Conservation (phyloP, 768 basidiomycete genomes). For the Mycena amicta region DNA sequence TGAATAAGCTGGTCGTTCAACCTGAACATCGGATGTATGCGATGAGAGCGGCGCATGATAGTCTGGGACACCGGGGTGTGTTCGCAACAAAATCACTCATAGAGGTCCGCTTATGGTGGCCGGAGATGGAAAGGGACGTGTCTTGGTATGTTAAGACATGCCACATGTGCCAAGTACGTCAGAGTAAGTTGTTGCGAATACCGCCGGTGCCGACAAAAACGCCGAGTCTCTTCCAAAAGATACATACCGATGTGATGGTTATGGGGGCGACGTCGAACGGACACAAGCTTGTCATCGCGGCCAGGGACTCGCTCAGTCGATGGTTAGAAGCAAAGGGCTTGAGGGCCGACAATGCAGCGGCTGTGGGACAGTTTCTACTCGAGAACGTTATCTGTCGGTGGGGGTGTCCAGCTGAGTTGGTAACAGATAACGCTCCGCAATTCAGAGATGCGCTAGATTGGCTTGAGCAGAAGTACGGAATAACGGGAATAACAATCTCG, state of each 20-base stretch:
- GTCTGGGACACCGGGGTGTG: conserved; percentile 28
- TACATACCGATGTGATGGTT: conserved; percentile 28
- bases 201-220: conserved; percentile 22
- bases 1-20: conserved; percentile 26
- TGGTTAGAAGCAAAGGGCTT: conserved; percentile 28
- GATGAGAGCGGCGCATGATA: conserved; percentile 25
- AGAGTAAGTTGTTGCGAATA: conserved; percentile 18
- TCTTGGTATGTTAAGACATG: conserved; percentile 30
- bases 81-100: conserved; percentile 23
- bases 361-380: conserved; percentile 27
- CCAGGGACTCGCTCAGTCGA: conserved; percentile 17
- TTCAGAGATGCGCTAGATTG: conserved; percentile 28
- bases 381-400: conserved; percentile 38
- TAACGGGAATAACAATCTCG: conserved; percentile 35
- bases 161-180: conserved; percentile 25
- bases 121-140: conserved; percentile 27
- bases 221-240: conserved; percentile 26
- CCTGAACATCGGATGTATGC: conserved; percentile 23
- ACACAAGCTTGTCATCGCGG: conserved; percentile 29
- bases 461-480: conserved; percentile 30
- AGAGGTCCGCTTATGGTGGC: conserved; percentile 32
- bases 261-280: conserved; percentile 21
- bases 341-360: conserved; percentile 21
- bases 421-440: conserved; percentile 43
- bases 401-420: conserved; percentile 39